phyloP scores from a whole-genome alignment of 441 rosid genomes.

The Daphne laureola region DNA sequence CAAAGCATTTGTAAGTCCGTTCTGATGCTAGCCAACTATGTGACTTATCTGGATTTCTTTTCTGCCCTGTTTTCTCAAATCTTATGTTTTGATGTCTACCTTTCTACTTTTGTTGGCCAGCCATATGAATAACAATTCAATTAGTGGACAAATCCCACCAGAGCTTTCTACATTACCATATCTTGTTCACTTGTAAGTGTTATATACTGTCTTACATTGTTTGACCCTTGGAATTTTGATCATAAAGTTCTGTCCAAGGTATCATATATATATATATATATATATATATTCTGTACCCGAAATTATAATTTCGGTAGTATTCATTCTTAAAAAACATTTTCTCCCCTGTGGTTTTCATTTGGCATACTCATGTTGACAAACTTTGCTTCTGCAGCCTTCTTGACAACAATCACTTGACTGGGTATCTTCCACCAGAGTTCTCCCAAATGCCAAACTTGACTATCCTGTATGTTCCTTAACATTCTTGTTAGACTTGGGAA shows the following conservation, averaged over 20 bases:
- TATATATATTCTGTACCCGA: not conserved
- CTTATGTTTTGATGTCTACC: conserved; percentile 9
- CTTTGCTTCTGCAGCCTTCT: conserved; percentile 56
- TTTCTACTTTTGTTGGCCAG: conserved; percentile 36
- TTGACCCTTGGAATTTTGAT: conserved; percentile 4
- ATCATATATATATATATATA: conserved; percentile 1
- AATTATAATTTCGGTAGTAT: no score
- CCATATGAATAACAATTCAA: conserved; percentile 98
- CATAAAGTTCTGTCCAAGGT: conserved; percentile 3
- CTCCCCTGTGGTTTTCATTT: conserved; percentile 3
- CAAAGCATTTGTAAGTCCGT: conserved; percentile 79
- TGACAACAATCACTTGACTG: conserved; percentile 86
- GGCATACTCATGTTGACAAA: conserved; percentile 12
- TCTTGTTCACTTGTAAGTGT: conserved; percentile 93
- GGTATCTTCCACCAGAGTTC: conserved; percentile 81
- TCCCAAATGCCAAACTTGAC: conserved; percentile 57
- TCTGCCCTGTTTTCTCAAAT: conserved; percentile 5
- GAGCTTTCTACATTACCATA: conserved; percentile 69
- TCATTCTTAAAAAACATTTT: conserved; percentile 1
- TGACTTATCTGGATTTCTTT: conserved; percentile 1
- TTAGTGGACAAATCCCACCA: conserved; percentile 86
- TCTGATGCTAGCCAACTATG: conserved; percentile 11
- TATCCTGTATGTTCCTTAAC: conserved; percentile 61
- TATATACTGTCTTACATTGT: conserved; percentile 10
- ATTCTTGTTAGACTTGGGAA: conserved; percentile 3